A percentile compares a stretch with the other conserved stretches of the same genome.
phyloP scores from a whole-genome alignment of 768 basidiomycete species.

The Serendipita sp. region DNA sequence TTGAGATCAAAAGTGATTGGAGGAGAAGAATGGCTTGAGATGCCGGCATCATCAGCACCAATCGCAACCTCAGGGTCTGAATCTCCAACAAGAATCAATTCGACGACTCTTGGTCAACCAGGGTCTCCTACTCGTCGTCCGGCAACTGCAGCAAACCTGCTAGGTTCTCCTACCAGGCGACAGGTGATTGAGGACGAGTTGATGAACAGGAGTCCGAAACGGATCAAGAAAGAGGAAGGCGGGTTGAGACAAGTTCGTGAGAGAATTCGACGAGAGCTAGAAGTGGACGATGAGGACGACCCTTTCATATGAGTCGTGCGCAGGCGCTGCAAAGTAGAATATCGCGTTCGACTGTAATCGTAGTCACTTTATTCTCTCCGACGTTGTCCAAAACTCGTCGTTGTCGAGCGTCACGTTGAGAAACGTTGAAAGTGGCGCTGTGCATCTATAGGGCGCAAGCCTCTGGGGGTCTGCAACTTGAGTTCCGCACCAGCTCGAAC shows the following conservation, averaged over 20 bases:
- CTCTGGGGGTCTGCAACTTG: no score
- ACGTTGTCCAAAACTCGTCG: no score
- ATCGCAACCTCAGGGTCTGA: background rate
- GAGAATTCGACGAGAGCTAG: slow-evolving; percentile 63
- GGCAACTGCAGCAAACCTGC: slow-evolving; percentile 15
- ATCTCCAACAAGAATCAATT: background rate
- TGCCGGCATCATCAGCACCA: slow-evolving; percentile 19
- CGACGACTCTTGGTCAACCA: background rate
- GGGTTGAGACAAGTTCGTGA: slow-evolving; percentile 67
- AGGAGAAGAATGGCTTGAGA: slow-evolving; percentile 39
- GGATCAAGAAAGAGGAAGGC: slow-evolving; percentile 52
- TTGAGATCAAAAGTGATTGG: slow-evolving; percentile 43
- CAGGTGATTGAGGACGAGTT: slow-evolving; percentile 44
- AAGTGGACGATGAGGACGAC: slow-evolving; percentile 16
- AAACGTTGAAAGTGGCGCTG: no score
- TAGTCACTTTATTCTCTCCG: no score
- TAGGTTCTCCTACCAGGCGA: slow-evolving; percentile 10
- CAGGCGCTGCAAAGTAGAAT: no score
- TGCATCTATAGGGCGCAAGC: no score
- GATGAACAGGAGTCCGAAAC: slow-evolving; percentile 50
- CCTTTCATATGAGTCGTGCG: background rate
- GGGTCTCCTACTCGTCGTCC: background rate
- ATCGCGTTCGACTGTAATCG: no score
- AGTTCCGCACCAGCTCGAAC: no score
- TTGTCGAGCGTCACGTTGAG: no score